A percentile compares a stretch with the other conserved stretches of the same genome.
phyloP scores from a whole-genome alignment of 768 basidiomycete genomes.

The Rhizopogon vulgaris region DNA sequence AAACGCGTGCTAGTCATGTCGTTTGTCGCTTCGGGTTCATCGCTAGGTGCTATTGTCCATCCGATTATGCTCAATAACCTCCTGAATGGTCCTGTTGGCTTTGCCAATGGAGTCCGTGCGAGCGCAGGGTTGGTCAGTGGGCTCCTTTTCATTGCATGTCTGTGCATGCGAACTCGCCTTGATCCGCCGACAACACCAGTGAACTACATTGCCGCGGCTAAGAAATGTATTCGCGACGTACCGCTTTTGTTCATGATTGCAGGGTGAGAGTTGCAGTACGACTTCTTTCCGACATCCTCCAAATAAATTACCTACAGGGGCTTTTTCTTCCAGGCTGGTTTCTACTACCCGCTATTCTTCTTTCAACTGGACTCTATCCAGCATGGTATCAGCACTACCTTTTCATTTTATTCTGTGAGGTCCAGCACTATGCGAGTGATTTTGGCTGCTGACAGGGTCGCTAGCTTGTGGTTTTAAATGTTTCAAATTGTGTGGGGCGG shows the following conservation, averaged over 20 bases:
- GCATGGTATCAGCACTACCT: constrained; percentile 35
- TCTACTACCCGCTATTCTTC: constrained; percentile 55
- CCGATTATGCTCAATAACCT: constrained; percentile 51
- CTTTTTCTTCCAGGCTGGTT: constrained; percentile 29
- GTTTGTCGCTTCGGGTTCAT: constrained; percentile 41
- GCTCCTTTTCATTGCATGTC: constrained; percentile 26
- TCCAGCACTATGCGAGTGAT: constrained; percentile 1
- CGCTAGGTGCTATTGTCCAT: constrained; percentile 48
- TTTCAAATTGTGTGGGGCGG: constrained; percentile 40
- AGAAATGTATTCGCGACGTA: neutral
- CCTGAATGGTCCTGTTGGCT: constrained; percentile 32
- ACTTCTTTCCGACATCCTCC: neutral
- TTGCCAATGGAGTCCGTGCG: constrained; percentile 28
- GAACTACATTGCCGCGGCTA: neutral
- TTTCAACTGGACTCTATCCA: constrained; percentile 48
- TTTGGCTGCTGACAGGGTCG: neutral
- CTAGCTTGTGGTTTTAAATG: constrained; percentile 45
- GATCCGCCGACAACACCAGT: constrained; percentile 20
- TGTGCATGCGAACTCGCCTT: constrained; percentile 25
- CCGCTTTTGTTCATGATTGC: neutral
- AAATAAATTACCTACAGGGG: constrained; percentile 9
- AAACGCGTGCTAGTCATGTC: constrained; percentile 42
- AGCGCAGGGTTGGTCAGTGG: constrained; percentile 28
- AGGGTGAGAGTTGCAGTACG: neutral
- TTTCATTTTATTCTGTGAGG: constrained; percentile 54